Percentiles rank a stretch among this genome's conserved stretches.
phyloP scores from a whole-genome alignment of 1,284 basidiomycete genomes.

The Neolentinus lepideus region DNA sequence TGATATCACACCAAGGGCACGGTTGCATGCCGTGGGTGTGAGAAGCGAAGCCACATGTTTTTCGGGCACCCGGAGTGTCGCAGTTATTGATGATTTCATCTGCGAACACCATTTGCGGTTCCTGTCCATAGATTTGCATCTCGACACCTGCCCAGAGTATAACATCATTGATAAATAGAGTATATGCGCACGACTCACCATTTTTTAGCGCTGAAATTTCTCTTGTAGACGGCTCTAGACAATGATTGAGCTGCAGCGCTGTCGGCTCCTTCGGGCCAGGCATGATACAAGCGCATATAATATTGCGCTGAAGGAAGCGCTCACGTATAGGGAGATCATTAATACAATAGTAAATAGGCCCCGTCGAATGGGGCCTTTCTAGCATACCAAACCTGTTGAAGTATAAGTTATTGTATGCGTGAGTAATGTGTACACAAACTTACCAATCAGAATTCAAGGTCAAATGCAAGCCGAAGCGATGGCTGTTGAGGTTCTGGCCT shows the following conservation, averaged over 20 bases:
- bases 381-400: conserved; percentile 17
- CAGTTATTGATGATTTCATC: conserved; percentile 7
- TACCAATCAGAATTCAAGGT: conserved; percentile 22
- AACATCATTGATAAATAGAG: background rate
- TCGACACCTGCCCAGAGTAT: no score
- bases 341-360: conserved; percentile 19
- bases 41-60: conserved; percentile 17
- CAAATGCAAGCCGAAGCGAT: conserved; percentile 16
- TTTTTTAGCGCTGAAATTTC: background rate
- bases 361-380: conserved; percentile 20
- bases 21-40: conserved; percentile 19
- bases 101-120: background rate
- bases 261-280: conserved; percentile 15
- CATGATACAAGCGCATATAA: conserved; percentile 7
- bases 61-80: conserved; percentile 20
- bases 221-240: conserved; percentile 8
- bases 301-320: conserved; percentile 16
- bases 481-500: background rate
- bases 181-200: background rate
- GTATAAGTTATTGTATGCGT: background rate
- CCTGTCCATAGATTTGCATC: no score
- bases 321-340: conserved; percentile 17
- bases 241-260: conserved; percentile 13
- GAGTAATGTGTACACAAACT: conserved; percentile 4
- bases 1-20: conserved; percentile 17